Evolutionary conservation across 1,139 yeast species (phyloP).

Genomic region (Spathaspora sp.): DNA sequence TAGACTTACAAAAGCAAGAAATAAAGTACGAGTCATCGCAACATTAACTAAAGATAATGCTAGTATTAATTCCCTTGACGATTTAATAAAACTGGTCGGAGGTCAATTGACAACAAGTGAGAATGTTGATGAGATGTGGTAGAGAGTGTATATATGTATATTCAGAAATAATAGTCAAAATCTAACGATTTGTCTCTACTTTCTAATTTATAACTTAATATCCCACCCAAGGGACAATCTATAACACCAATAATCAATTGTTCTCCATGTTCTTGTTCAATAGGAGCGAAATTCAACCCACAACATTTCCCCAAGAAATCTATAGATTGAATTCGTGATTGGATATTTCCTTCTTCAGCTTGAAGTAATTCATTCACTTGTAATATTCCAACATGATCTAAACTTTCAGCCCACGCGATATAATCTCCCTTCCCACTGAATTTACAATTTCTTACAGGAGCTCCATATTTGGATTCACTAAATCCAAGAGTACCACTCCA

Average conservation of each 20-base stretch:
- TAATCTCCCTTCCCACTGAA: conserved; percentile 48
- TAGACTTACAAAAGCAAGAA: conserved; percentile 44
- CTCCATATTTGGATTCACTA: conserved; percentile 20
- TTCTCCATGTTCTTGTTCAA: conserved; percentile 47
- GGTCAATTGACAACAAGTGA: conserved; percentile 42
- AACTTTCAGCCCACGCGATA: conserved; percentile 58
- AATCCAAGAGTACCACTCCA: conserved; percentile 41
- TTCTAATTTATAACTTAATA: conserved; percentile 46
- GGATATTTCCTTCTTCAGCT: conserved; percentile 16
- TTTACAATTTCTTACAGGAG: conserved; percentile 54
- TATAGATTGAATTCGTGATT: conserved; percentile 43
- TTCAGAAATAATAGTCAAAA: conserved; percentile 37
- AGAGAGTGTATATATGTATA: conserved; percentile 5
- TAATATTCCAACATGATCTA: conserved; percentile 57
- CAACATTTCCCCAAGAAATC: conserved; percentile 60
- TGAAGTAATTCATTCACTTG: conserved; percentile 30
- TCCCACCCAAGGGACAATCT: conserved; percentile 60
- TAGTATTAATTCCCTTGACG: conserved; percentile 35
- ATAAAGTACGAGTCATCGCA: conserved; percentile 51
- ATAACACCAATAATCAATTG: conserved; percentile 52
- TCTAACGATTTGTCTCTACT: conserved; percentile 37
- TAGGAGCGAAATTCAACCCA: conserved; percentile 51
- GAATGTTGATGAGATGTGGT: conserved; percentile 49
- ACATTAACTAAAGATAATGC: conserved; percentile 34
- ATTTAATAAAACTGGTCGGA: conserved; percentile 35